These are phyloP conservation scores for Amanita rubescens DNA, from an alignment of 768 basidiomycete species.

Conservation along the genomic window DNA sequence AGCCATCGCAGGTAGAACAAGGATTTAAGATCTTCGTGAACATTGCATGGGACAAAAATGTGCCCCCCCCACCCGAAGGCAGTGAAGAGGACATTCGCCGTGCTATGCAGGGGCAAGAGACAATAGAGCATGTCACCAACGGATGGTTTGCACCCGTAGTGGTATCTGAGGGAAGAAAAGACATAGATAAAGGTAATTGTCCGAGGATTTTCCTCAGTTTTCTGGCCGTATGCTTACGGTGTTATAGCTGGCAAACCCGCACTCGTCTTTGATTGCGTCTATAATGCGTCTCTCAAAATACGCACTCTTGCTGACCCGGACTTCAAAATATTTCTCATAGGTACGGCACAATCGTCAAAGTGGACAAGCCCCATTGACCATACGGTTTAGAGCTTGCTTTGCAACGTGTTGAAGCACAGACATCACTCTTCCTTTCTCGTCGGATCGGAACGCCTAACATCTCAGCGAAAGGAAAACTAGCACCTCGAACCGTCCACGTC, in stretches of 20 bases:
- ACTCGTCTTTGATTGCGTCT: constrained; percentile 69
- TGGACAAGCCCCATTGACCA: background rate
- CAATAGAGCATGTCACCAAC: constrained; percentile 29
- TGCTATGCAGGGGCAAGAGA: constrained; percentile 46
- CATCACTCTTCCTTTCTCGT: constrained; percentile 53
- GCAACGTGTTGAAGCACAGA: constrained; percentile 59
- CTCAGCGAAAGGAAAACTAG: constrained; percentile 62
- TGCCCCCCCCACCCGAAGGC: constrained; percentile 62
- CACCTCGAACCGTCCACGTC: constrained; percentile 48
- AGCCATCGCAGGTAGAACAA: constrained; percentile 28
- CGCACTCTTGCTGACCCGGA: constrained; percentile 51
- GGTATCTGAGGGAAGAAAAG: constrained; percentile 54
- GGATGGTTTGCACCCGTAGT: constrained; percentile 66
- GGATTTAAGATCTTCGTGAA: constrained; percentile 69
- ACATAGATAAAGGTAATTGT: constrained; percentile 59
- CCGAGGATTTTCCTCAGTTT: background rate
- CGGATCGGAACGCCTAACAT: constrained; percentile 73
- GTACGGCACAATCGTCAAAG: constrained; percentile 28
- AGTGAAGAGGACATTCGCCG: constrained; percentile 50
- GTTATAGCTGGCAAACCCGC: constrained; percentile 57
- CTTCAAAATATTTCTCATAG: constrained; percentile 65
- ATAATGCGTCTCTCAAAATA: constrained; percentile 50
- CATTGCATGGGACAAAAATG: constrained; percentile 58
- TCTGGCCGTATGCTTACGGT: no score
- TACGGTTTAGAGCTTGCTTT: constrained; percentile 56